Conservation (phyloP, 345 rosid genomes). For the Camelina laxa region DNA sequence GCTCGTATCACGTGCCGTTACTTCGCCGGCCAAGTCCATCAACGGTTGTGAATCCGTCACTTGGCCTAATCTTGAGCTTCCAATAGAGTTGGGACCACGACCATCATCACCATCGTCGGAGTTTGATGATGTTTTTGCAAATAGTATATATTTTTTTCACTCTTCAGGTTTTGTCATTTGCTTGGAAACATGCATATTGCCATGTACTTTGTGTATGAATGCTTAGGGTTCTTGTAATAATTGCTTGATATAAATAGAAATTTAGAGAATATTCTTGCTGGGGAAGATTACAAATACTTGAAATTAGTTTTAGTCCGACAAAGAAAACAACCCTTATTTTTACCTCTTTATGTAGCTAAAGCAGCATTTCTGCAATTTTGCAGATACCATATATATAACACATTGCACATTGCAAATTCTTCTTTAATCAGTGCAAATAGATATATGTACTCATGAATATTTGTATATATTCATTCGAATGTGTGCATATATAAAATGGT, state of each 20-base stretch:
- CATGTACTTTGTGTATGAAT: slow-evolving; percentile 38
- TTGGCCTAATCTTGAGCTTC: slow-evolving; percentile 7
- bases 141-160: not conserved
- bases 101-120: slow-evolving; percentile 36
- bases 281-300: slow-evolving; percentile 46
- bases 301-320: slow-evolving; percentile 42
- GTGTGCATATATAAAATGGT: not conserved
- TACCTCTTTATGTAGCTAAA: slow-evolving; percentile 35
- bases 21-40: slow-evolving; percentile 33
- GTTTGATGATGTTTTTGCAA: slow-evolving; percentile 20
- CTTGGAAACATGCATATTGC: slow-evolving; percentile 38
- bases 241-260: slow-evolving; percentile 39
- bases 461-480: not conserved
- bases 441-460: not conserved
- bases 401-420: slow-evolving; percentile 9
- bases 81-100: slow-evolving; percentile 36
- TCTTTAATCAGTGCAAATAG: slow-evolving; percentile 1
- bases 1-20: slow-evolving; percentile 51
- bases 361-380: slow-evolving; percentile 27
- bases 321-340: slow-evolving; percentile 33
- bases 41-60: slow-evolving; percentile 17
- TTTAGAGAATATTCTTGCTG: slow-evolving; percentile 44
- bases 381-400: slow-evolving; percentile 32
- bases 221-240: slow-evolving; percentile 38
- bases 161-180: slow-evolving; percentile 43